Evolutionary conservation across 192 early-diverging fungal species (phyloP), one percentile per base, ranked within the genome.

Genomic region (Allomyces macrogynus): DNA sequence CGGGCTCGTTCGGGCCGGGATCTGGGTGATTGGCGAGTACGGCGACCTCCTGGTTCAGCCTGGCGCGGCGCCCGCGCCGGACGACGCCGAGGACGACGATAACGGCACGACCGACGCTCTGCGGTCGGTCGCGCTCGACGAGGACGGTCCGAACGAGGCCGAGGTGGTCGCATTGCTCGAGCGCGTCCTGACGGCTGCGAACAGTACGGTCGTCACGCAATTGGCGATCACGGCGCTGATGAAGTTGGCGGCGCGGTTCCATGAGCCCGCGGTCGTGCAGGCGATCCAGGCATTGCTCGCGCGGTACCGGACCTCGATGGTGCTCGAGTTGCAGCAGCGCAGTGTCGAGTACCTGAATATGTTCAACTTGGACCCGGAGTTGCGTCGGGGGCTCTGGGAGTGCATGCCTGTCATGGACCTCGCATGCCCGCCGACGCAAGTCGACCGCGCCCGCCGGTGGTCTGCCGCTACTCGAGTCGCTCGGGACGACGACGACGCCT

Each of bases 21-120:
- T 89, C 8, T 99, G 96, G 96, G 80, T 87, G 62, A 84, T 97
- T 73, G 96, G 96, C 61, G 96, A 99, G 74, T 97, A 88, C 72
- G 96, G 92, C 40, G 94, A 99, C 70, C 72, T 92, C 10, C 79
- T 99, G 24, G 83, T 91, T 1, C 61, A 70, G 5, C 54, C 42
- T 3, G 65, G 44, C 7, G 24, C 63, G 26, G 11, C 26, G 24
- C 26, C 26, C 26, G 23, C 8, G 16, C 26, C 22, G 20, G 49
- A 10, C 22, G 23, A 18, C 23, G 65, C 65, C 44, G 65, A 61
- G n/a, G 49, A 27, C 26, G 26, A 27, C 26, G 26, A 27, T 27
- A 27, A 27, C 4, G 26, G 26, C 26, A 27, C 26, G 26, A 27
- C 26, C 4, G 26, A 27, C 26, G 26, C 26, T 1, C 26, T 27